Evolutionary conservation across 129 eudicot genomes (phyloP), one percentile per base, ranked within the genome.

Genomic region (Pulicaria dysenterica): DNA sequence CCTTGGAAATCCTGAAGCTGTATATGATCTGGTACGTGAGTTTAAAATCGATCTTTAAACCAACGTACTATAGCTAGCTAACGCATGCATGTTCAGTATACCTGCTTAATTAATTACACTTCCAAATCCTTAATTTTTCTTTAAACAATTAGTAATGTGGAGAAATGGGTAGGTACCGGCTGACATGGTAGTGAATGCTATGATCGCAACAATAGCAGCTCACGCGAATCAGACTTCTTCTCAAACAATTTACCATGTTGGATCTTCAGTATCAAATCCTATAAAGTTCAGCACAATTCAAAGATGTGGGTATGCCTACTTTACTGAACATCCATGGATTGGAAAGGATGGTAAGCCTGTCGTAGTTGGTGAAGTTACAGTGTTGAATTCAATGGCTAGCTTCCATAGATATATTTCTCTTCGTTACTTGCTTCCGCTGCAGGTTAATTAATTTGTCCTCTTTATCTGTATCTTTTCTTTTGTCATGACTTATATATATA

Each of bases 171-270:
- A 90, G 98, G 85, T 94, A 19, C 98, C 98, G 13, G 97, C 93
- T 8, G 98, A 94, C 70, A 90, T 94, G 96, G 98, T 94, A 81
- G 96, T 83, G 78, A 94, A 94, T 79, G 83, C 98, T 48, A 94
- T 90, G 87, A 64, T 94, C 2, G 96, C 73, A 12, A 79, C 98
- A 4, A 86, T 88, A 45, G 77, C 46, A 3, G 93, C 93, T 77
- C 95, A 90, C 80, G 83, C 91, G 49, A 82, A 79, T 54, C 69
- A 90, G 51, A 72, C 86, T 0, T 54, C 7, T 63, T 53, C 77
- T 12, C 74, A 86, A 34, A 81, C 58, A 36, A 90, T 94, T 14
- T 94, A 94, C 75, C 97, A 94, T 7, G 83, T 94, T 1, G 98
- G 98, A 5, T 90, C 98, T 4, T 94, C 98, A 0, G 80, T 88